Evolutionary conservation across 305 asterid species (phyloP).

Genomic region (Fraxinus ornus): DNA sequence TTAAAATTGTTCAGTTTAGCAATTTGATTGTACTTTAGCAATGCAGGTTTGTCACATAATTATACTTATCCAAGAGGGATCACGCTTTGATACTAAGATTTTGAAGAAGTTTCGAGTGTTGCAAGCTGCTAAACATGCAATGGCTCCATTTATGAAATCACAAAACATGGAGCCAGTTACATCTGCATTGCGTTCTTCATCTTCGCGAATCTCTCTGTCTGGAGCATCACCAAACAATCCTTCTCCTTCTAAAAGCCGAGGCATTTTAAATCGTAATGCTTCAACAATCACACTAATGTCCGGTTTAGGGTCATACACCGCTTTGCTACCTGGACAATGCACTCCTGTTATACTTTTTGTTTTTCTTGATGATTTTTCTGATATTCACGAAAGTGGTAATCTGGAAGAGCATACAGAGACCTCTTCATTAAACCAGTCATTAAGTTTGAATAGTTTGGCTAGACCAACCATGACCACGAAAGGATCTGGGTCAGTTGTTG

Average conservation of each 20-base stretch:
- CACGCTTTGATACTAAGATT: constrained; percentile 71
- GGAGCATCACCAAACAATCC: constrained; percentile 53
- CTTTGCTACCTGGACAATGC: constrained; percentile 88
- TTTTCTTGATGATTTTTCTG: constrained; percentile 78
- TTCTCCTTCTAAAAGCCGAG: constrained; percentile 67
- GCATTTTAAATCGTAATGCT: constrained; percentile 61
- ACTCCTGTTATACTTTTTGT: constrained; percentile 85
- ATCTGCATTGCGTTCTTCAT: constrained; percentile 48
- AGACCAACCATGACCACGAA: constrained; percentile 55
- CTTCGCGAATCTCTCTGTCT: constrained; percentile 44
- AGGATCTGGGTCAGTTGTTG: constrained; percentile 71
- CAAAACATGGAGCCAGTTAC: constrained; percentile 42
- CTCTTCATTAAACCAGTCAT: constrained; percentile 41
- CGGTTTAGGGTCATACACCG: constrained; percentile 74
- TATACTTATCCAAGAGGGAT: constrained; percentile 80
- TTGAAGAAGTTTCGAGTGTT: constrained; percentile 67
- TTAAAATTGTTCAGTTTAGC: constrained; percentile 24
- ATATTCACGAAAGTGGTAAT: constrained; percentile 46
- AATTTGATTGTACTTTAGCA: constrained; percentile 56
- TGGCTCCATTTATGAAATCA: constrained; percentile 61
- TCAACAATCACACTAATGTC: constrained; percentile 58
- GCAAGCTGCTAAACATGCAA: constrained; percentile 84
- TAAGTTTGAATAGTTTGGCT: constrained; percentile 43
- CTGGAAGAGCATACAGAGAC: constrained; percentile 57
- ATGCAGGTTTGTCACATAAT: constrained; percentile 95